Percentiles rank a stretch among this genome's conserved stretches.
phyloP scores from a whole-genome alignment of 257 asterid genomes.

The Solanum dulcamara region DNA sequence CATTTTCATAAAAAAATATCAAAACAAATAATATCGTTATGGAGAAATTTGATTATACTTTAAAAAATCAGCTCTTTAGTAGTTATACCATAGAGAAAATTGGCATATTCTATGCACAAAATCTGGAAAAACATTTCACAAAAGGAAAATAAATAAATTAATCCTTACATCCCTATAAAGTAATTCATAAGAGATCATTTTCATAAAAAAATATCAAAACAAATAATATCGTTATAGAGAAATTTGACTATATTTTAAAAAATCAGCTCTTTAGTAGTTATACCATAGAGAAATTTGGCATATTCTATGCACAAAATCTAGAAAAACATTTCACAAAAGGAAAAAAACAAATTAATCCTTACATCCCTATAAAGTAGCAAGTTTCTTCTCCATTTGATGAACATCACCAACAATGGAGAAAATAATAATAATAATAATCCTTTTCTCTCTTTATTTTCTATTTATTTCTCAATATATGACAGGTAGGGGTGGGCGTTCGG shows the following conservation, averaged over 20 bases:
- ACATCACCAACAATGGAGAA: neutral
- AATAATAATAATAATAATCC: neutral
- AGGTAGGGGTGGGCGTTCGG: too few relatives aligned
- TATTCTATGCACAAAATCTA: neutral
- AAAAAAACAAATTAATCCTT: neutral
- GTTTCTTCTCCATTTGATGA: too few relatives aligned
- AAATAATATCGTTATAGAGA: neutral
- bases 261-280: neutral
- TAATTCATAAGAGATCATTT: neutral
- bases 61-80: neutral
- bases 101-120: neutral
- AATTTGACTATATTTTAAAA: neutral
- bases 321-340: neutral
- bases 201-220: neutral
- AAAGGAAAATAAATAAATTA: neutral
- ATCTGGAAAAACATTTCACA: neutral
- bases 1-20: neutral
- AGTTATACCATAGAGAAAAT: neutral
- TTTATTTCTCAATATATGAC: neutral
- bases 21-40: neutral
- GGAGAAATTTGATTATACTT: neutral
- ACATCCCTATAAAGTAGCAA: neutral
- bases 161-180: neutral
- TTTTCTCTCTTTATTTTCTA: neutral
- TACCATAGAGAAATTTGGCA: neutral